Conservation (phyloP, 2,329 filamentous ascomycete species). For the Blastomyces emzantsi region DNA sequence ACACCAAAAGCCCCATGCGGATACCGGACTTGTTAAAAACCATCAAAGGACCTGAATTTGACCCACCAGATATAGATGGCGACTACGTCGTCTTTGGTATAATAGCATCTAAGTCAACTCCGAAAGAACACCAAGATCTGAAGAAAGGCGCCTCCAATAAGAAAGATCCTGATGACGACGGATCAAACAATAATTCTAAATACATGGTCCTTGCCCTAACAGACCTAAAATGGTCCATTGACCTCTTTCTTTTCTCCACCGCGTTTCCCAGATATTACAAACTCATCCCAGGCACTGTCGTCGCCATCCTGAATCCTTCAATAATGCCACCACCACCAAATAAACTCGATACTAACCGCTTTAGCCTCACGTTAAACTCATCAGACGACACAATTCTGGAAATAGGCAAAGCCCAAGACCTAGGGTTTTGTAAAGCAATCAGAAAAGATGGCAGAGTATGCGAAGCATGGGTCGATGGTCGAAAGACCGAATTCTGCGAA, state of each 20-base stretch:
- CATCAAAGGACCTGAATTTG: slow-evolving; percentile 74
- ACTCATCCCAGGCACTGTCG: slow-evolving; percentile 76
- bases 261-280: slow-evolving; percentile 94
- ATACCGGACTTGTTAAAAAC: slow-evolving; percentile 72
- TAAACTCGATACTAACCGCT: slow-evolving; percentile 68
- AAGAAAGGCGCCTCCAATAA: slow-evolving; percentile 35
- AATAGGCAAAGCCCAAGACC: slow-evolving; percentile 71
- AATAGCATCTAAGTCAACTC: slow-evolving; percentile 78
- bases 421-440: slow-evolving; percentile 78
- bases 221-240: slow-evolving; percentile 82
- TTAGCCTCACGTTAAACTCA: slow-evolving; percentile 75
- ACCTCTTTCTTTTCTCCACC: slow-evolving; percentile 83
- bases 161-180: slow-evolving; percentile 41
- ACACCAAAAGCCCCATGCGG: slow-evolving; percentile 65
- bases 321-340: slow-evolving; percentile 79
- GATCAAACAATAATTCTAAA: slow-evolving; percentile 54
- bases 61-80: slow-evolving; percentile 70
- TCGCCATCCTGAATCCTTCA: slow-evolving; percentile 84
- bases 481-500: slow-evolving; percentile 84
- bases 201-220: slow-evolving; percentile 89
- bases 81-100: slow-evolving; percentile 87
- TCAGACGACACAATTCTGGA: slow-evolving; percentile 86
- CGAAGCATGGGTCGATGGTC: slow-evolving; percentile 74
- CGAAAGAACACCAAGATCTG: slow-evolving; percentile 51
- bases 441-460: slow-evolving; percentile 79